Evolutionary conservation across 768 basidiomycete species (phyloP), one percentile per base, ranked within the genome.

Genomic region (Boletus bicolor): DNA sequence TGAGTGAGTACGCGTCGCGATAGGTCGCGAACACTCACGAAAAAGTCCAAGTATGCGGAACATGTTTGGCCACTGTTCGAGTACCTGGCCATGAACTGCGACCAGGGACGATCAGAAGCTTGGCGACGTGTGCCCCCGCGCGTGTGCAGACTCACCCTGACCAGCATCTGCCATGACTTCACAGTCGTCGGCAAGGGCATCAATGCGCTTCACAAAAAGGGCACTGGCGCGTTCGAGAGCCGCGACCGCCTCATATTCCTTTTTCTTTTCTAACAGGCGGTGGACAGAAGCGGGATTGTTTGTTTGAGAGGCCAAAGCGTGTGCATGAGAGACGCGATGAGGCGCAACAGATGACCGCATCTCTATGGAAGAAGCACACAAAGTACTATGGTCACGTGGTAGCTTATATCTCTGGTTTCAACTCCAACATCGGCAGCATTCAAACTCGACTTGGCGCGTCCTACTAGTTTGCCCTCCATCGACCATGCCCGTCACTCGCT

Each of bases 1-100:
- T 24, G 5, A 12, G 41, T 53, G 15, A 55, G 30, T 1, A 49
- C 30, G 8, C 26, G 7, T 30, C 39, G 43, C 15, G 28, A 34
- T 8, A 7, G 43, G 10, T 38, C 7, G 15, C 12, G 24, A 37
- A 36, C 14, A 76, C 86, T 64, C 62, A 91, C 89, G 63, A 67
- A 89, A 91, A 55, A 84, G 74, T 54, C 73, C 80, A 47, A 91
- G 73, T 50, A 89, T 89, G 60, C 83, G 80, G 64, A 91, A 91
- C 89, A 91, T 91, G 66, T 82, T 83, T 10, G 87, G 86, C 89
- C 88, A 91, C 58, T 90, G 87, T 54, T 83, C 83, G 26, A 89
- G 79, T 5, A 91, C 87, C 65, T 89, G 82, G 10, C 89, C 89
- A 58, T 87, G 85, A 35, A 86, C 89, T 90, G 48, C 21, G 45